phyloP scores from a whole-genome alignment of 2,329 filamentous ascomycete genomes.

The Mariannaea elegans region DNA sequence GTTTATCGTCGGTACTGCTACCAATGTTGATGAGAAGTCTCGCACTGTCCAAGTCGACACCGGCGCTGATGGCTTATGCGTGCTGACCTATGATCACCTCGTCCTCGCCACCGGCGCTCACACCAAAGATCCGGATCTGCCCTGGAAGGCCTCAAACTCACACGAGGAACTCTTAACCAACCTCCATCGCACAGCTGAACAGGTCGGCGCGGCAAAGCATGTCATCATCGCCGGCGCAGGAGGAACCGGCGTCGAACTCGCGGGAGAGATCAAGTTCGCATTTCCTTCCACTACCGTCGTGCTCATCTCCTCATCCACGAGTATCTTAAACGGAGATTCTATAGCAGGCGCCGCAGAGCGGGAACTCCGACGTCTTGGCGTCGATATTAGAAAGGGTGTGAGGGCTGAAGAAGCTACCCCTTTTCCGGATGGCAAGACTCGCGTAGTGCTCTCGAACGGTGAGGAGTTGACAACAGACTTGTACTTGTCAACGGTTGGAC shows the following conservation, averaged over 20 bases:
- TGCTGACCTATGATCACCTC: conserved; percentile 61
- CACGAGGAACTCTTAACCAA: conserved; percentile 54
- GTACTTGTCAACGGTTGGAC: conserved; percentile 65
- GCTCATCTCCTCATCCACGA: conserved; percentile 53
- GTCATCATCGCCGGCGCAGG: conserved; percentile 67
- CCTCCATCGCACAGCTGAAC: conserved; percentile 52
- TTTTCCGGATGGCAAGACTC: conserved; percentile 55
- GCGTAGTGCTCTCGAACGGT: conserved; percentile 57
- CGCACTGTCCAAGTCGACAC: conserved; percentile 54
- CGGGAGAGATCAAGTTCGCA: conserved; percentile 62
- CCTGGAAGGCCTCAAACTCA: conserved; percentile 62
- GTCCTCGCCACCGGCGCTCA: conserved; percentile 66
- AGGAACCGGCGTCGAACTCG: conserved; percentile 63
- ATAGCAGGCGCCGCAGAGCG: conserved; percentile 52
- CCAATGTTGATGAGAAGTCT: conserved; percentile 48
- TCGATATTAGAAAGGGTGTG: conserved; percentile 55
- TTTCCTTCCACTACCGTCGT: conserved; percentile 60
- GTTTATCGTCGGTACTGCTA: conserved; percentile 61
- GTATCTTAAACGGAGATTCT: conserved; percentile 56
- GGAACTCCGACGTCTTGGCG: conserved; percentile 63
- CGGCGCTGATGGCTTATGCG: conserved; percentile 22
- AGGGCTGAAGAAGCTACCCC: conserved; percentile 49
- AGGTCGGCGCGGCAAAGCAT: conserved; percentile 56
- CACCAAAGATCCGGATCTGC: conserved; percentile 49
- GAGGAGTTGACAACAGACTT: conserved; percentile 61